phyloP scores from a whole-genome alignment of 2,329 filamentous ascomycete genomes.

The Beauveria varroae region DNA sequence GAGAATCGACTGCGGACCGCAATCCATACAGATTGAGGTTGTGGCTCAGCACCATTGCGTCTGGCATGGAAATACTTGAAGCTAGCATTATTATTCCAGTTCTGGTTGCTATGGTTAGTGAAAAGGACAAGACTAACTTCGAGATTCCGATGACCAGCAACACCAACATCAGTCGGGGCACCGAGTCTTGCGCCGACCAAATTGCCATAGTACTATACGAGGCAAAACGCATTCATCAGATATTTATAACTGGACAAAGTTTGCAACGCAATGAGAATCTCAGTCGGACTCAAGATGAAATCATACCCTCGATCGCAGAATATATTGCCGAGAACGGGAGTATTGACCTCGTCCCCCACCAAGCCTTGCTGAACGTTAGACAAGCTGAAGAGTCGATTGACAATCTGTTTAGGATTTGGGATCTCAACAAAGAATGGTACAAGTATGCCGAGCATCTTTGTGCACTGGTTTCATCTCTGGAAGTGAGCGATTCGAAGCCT shows the following conservation, averaged over 20 bases:
- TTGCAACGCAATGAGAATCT: too few species aligned
- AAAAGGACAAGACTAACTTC: rapidly evolving
- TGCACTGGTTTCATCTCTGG: neutral
- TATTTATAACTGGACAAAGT: too few species aligned
- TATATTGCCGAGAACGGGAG: neutral
- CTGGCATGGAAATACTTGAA: neutral
- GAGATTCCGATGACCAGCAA: neutral
- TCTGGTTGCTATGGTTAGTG: neutral
- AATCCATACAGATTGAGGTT: neutral
- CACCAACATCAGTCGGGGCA: neutral
- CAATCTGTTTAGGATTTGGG: neutral
- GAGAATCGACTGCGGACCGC: rapidly evolving
- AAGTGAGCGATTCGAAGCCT: neutral
- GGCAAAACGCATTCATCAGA: neutral
- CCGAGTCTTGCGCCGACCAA: neutral
- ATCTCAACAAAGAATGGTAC: neutral
- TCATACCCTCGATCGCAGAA: too few species aligned
- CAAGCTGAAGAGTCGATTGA: too few species aligned
- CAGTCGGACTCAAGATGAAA: too few species aligned
- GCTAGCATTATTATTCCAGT: neutral
- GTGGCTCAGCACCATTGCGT: neutral
- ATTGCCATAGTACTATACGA: neutral
- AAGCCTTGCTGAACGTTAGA: too few species aligned
- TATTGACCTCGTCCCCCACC: too few species aligned
- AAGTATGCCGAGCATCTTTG: neutral